A percentile compares a stretch with the other conserved stretches of the same genome.
Conservation (phyloP, 176 grass and related monocot genomes). For the Oryza coarctata region DNA sequence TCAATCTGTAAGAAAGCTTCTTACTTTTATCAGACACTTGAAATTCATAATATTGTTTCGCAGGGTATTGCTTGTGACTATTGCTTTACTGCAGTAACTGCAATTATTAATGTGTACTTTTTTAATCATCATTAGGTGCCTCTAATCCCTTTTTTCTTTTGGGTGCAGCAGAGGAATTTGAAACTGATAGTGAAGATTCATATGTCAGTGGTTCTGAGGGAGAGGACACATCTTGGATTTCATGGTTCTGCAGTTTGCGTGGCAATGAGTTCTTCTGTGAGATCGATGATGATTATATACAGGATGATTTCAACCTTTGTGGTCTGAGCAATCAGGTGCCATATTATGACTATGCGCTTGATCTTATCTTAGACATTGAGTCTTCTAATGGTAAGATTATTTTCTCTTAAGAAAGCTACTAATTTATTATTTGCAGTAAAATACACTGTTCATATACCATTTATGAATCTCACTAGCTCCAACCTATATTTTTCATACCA, state of each 20-base stretch:
- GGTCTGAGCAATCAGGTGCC: conserved; percentile 92
- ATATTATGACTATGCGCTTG: conserved; percentile 96
- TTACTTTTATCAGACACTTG: conserved; percentile 1
- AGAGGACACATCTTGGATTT: conserved; percentile 94
- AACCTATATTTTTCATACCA: conserved; percentile 14
- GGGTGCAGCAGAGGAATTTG: conserved; percentile 62
- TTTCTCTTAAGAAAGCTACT: conserved; percentile 13
- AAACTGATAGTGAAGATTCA: conserved; percentile 87
- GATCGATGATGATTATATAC: conserved; percentile 96
- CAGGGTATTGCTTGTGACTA: background rate
- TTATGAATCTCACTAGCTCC: conserved; percentile 8
- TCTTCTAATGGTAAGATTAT: conserved; percentile 83
- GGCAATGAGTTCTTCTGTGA: conserved; percentile 98
- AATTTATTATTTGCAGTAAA: background rate
- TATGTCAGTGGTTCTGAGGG: conserved; percentile 89
- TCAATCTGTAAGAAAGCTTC: background rate
- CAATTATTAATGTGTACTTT: background rate
- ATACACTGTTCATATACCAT: background rate
- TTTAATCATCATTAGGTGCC: background rate
- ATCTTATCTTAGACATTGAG: conserved; percentile 94
- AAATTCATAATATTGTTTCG: background rate
- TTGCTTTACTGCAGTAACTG: background rate
- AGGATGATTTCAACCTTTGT: conserved; percentile 98
- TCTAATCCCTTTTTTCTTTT: conserved; percentile 26
- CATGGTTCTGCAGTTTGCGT: conserved; percentile 90